Base-by-base conservation (phyloP, 306 rosid genomes). In the Rosa lucieae region DNA sequence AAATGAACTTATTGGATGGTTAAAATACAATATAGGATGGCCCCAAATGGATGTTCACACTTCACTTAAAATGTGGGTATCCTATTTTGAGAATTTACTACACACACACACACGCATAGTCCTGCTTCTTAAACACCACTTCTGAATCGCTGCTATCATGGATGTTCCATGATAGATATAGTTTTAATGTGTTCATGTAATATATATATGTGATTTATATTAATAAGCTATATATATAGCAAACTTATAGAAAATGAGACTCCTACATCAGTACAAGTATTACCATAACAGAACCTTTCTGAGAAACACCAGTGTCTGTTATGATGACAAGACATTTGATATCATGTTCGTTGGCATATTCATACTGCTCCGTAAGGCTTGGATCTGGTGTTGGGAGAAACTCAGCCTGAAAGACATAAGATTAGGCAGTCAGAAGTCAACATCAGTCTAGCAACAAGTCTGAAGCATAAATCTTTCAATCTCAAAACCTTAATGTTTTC, bases 291-390 rank as follows among this genome's bases (percentile, higher is more conserved):
- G 88, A 87, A 84, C 78, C 93, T 17, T 82, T 77, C 66, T 81
- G 84, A 58, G 92, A 83, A 73, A 88, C 84, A 77, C 85, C 89
- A 42, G 89, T 76, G 86, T 92, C 97, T 20, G 93, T 89, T 67
- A 94, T 90, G 80, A 92, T 92, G 84, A 91, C 93, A 3, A 94
- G 95, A 83, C 92, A 92, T 83, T 94, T 94, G 76, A 94, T 91
- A 79, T 91, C 99, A 75, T 87, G 95, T 79, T 94, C 99, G 48
- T 89, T 89, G 26, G 99, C 99, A 74, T 92, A 94, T 84, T 94
- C 97, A 82, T 94, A 94, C 84, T 94, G 97, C 78, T 92, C 99
- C 23, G 99, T 94, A 48, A 94, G 90, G 85, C 97, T 94, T 67
- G 99, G 99, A 89, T 94, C 99, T 10, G 88, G 90, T 76, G 83